phyloP scores from a whole-genome alignment of 2,329 filamentous ascomycete genomes.

The Arthrocladium fulminans region DNA sequence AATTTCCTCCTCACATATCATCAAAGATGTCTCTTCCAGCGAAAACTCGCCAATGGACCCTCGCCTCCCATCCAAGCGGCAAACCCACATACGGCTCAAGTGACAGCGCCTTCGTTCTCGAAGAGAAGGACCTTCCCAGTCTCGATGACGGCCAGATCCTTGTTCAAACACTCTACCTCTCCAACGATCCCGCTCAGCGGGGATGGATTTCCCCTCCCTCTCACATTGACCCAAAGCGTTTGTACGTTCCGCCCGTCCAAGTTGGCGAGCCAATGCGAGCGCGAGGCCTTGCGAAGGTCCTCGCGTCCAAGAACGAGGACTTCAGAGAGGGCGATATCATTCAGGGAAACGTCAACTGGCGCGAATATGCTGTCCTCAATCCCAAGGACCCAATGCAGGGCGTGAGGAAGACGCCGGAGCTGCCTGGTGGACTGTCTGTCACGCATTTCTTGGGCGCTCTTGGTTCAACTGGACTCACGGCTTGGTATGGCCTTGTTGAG shows the following conservation, averaged over 20 bases:
- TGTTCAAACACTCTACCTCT: constrained; percentile 39
- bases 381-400: constrained; percentile 23
- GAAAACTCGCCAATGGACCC: constrained; percentile 15
- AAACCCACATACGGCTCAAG: constrained; percentile 13
- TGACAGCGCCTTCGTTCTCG: constrained; percentile 16
- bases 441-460: constrained; percentile 36
- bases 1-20: neutral
- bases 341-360: constrained; percentile 29
- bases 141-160: constrained; percentile 36
- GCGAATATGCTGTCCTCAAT: constrained; percentile 34
- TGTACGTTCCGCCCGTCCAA: constrained; percentile 40
- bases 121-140: constrained; percentile 10
- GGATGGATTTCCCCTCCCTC: constrained; percentile 37
- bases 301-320: constrained; percentile 28
- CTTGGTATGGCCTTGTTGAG: constrained; percentile 64
- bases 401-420: constrained; percentile 22
- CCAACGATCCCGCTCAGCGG: constrained; percentile 47
- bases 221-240: constrained; percentile 26
- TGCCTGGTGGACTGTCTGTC: constrained; percentile 16
- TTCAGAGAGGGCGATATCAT: constrained; percentile 32
- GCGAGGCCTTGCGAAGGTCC: constrained; percentile 29
- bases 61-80: constrained; percentile 15
- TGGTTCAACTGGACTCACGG: constrained; percentile 50
- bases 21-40: constrained; percentile 10
- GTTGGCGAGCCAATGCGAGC: constrained; percentile 33